A percentile compares a stretch with the other conserved stretches of the same genome.
These are phyloP conservation scores for Calonectria naviculata DNA, from an alignment of 2,329 filamentous ascomycete species.

Conservation along the genomic window DNA sequence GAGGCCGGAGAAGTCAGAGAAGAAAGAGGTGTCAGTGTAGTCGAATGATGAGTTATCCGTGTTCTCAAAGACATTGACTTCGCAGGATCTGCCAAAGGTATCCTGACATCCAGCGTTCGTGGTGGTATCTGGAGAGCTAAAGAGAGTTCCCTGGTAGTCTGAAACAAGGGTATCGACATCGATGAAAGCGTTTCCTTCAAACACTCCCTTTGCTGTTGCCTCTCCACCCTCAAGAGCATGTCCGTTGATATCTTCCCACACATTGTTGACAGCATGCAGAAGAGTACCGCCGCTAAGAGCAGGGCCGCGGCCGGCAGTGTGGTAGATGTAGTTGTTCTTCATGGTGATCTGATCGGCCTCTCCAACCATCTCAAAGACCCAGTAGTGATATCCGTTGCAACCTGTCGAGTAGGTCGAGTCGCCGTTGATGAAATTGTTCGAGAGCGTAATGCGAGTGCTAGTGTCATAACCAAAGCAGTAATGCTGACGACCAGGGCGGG, in stretches of 20 bases:
- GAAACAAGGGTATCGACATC: slow-evolving; percentile 33
- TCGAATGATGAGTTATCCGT: slow-evolving; percentile 16
- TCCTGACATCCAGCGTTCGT: slow-evolving; percentile 38
- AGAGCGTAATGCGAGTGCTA: slow-evolving; percentile 53
- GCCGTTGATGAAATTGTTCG: slow-evolving; percentile 59
- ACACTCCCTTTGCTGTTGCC: slow-evolving; percentile 36
- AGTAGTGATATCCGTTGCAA: slow-evolving; percentile 60
- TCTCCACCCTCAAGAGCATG: slow-evolving; percentile 41
- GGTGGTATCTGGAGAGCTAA: slow-evolving; percentile 13
- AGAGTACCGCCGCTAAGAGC: slow-evolving; percentile 42
- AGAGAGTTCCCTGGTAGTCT: slow-evolving; percentile 30
- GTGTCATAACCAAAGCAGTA: slow-evolving; percentile 25
- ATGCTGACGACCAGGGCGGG: slow-evolving; percentile 27
- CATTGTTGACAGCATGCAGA: slow-evolving; percentile 45
- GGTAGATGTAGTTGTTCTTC: slow-evolving; percentile 24
- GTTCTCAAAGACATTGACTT: slow-evolving; percentile 22
- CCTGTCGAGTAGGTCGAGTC: slow-evolving; percentile 52
- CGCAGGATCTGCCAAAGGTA: slow-evolving; percentile 25
- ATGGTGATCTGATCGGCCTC: slow-evolving; percentile 25
- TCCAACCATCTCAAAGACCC: slow-evolving; percentile 41
- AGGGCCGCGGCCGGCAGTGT: slow-evolving; percentile 40
- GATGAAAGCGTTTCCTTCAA: slow-evolving; percentile 41
- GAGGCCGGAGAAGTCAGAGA: slow-evolving; percentile 26
- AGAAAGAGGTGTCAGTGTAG: slow-evolving; percentile 23
- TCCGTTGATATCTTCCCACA: slow-evolving; percentile 40